phyloP scores from a whole-genome alignment of 305 asterid species.

The Solanum hybrid region DNA sequence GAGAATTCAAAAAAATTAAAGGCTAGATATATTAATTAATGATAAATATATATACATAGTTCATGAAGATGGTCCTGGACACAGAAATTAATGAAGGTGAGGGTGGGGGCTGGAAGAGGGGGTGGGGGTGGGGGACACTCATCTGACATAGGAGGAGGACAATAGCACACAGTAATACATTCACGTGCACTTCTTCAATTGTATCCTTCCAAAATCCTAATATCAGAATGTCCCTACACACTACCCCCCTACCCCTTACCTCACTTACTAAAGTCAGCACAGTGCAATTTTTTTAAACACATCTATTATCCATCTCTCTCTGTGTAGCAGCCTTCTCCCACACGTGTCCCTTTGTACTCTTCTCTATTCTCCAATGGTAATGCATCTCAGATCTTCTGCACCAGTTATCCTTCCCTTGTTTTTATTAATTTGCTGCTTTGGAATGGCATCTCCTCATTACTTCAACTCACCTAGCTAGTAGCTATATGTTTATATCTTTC shows the following conservation, averaged over 20 bases:
- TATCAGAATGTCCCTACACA: conserved; percentile 44
- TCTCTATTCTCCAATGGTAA: background rate
- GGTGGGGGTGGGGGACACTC: background rate
- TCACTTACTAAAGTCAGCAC: conserved; percentile 9
- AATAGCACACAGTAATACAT: conserved; percentile 34
- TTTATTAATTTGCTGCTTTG: background rate
- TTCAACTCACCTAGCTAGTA: background rate
- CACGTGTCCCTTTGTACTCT: conserved; percentile 37
- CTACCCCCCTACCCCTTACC: conserved; percentile 4
- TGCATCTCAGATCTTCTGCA: conserved; percentile 1
- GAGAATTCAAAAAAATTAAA: background rate
- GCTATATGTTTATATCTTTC: background rate
- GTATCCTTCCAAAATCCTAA: conserved; percentile 20
- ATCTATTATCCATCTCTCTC: conserved; percentile 16
- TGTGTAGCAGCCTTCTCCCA: conserved; percentile 27
- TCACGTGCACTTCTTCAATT: conserved; percentile 61
- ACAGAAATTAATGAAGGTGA: conserved; percentile 59
- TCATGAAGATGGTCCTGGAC: conserved; percentile 17
- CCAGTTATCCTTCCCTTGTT: background rate
- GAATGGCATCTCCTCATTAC: background rate
- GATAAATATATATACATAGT: background rate
- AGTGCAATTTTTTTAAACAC: background rate
- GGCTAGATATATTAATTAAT: background rate
- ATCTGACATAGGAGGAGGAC: conserved; percentile 7
- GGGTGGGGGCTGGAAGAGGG: conserved; percentile 14